Evolutionary conservation across 768 basidiomycete species (phyloP).

Genomic region (Dendrothele bispora): DNA sequence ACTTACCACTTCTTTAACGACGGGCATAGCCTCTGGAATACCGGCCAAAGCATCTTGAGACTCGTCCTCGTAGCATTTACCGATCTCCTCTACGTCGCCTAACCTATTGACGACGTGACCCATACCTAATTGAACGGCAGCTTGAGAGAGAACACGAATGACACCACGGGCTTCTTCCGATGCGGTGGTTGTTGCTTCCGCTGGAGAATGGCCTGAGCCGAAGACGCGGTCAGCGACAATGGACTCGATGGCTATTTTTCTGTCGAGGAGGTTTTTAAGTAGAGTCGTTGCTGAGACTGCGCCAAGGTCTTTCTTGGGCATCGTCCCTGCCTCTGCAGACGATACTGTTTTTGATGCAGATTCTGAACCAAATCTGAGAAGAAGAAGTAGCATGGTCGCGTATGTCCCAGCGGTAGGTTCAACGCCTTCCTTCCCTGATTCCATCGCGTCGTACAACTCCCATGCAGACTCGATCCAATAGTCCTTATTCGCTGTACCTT

Average conservation of each 20-base stretch:
- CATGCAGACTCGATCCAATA: conserved; percentile 67
- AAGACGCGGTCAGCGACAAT: conserved; percentile 62
- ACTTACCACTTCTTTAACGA: conserved; percentile 44
- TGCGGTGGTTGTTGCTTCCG: no score
- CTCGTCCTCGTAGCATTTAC: conserved; percentile 36
- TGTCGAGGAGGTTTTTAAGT: conserved; percentile 45
- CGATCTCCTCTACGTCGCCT: conserved; percentile 51
- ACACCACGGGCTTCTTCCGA: conserved; percentile 56
- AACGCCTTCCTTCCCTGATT: conserved; percentile 40
- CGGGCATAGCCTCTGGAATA: conserved; percentile 66
- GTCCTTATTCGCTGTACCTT: conserved; percentile 41
- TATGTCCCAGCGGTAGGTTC: conserved; percentile 60
- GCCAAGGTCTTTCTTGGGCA: conserved; percentile 13
- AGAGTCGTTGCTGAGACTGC: conserved; percentile 29
- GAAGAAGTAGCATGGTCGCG: conserved; percentile 64
- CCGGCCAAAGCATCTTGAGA: conserved; percentile 43
- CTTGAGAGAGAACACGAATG: conserved; percentile 55
- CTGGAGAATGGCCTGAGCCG: no score
- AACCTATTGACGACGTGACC: conserved; percentile 54
- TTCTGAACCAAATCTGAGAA: conserved; percentile 58
- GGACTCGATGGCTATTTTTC: conserved; percentile 46
- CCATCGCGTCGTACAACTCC: conserved; percentile 59
- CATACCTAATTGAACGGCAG: conserved; percentile 58
- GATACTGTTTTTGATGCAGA: conserved; percentile 10
- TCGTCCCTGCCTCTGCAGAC: no score